phyloP scores from a whole-genome alignment of 768 basidiomycete genomes.

The Hydnomerulius pinastri region DNA sequence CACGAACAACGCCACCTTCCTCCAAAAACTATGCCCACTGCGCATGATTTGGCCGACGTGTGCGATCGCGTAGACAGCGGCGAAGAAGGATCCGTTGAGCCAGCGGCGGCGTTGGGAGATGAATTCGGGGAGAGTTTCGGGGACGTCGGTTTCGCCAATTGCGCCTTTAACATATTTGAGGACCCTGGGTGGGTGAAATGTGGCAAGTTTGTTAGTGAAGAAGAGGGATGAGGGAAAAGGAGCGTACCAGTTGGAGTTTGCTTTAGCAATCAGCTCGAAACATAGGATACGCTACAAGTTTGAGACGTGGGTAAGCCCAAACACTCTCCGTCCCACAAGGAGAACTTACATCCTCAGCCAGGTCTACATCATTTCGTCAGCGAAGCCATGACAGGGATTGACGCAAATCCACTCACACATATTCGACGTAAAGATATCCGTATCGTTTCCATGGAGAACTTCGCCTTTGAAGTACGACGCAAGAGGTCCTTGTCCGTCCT shows the following conservation, averaged over 20 bases:
- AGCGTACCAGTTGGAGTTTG: constrained; percentile 72
- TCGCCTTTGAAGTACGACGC: constrained; percentile 97
- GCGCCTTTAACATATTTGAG: constrained; percentile 96
- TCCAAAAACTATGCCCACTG: constrained; percentile 62
- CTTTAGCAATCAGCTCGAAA: constrained; percentile 77
- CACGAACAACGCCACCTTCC: constrained; percentile 73
- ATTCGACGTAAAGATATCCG: constrained; percentile 89
- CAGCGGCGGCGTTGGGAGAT: constrained; percentile 89
- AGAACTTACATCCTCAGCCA: constrained; percentile 79
- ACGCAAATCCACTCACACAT: constrained; percentile 68
- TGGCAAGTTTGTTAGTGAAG: neutral
- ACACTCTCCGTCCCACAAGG: neutral
- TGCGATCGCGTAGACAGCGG: constrained; percentile 89
- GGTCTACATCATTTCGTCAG: constrained; percentile 51
- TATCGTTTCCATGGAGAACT: constrained; percentile 71
- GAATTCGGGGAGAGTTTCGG: constrained; percentile 90
- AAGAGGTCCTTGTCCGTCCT: constrained; percentile 74
- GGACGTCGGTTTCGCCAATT: constrained; percentile 91
- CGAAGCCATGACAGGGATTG: neutral
- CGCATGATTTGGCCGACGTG: constrained; percentile 50
- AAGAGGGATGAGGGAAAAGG: constrained; percentile 3
- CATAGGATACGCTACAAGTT: constrained; percentile 73
- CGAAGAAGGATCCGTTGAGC: constrained; percentile 94
- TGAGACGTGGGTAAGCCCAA: constrained; percentile 13
- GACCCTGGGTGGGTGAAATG: constrained; percentile 57